Conservation (phyloP, 176 grass and related monocot species). For the Calamus simplicifolius region DNA sequence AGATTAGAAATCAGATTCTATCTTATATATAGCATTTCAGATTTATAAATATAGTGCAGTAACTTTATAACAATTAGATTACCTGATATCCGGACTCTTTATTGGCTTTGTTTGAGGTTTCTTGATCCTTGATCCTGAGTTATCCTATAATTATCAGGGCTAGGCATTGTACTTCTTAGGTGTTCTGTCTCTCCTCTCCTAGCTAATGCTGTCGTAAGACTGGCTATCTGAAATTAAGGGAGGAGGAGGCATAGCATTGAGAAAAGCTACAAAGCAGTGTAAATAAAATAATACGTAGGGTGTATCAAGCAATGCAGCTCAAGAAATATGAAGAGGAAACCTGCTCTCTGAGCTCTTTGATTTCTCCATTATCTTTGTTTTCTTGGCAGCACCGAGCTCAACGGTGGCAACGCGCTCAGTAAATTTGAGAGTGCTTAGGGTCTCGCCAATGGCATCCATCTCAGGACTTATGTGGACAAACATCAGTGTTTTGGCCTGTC, state of each 20-base stretch:
- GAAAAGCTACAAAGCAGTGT: too few relatives aligned
- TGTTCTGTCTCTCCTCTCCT: conserved; percentile 48
- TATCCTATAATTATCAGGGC: conserved; percentile 42
- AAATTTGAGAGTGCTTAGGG: conserved; percentile 83
- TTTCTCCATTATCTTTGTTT: conserved; percentile 74
- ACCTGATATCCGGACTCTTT: conserved; percentile 47
- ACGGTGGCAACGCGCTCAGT: conserved; percentile 77
- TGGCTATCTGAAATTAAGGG: conserved; percentile 46
- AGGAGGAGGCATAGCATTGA: too few relatives aligned
- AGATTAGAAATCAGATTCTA: too few relatives aligned
- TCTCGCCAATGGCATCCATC: conserved; percentile 48
- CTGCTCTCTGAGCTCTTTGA: conserved; percentile 82
- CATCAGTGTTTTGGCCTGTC: conserved; percentile 95
- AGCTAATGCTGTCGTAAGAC: conserved; percentile 60
- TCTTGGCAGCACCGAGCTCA: conserved; percentile 58
- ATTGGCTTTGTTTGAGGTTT: conserved; percentile 34
- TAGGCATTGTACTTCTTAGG: conserved; percentile 34
- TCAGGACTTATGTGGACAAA: conserved; percentile 91
- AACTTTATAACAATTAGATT: conserved; percentile 1
- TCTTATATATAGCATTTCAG: too few relatives aligned
- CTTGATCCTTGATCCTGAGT: conserved; percentile 41
- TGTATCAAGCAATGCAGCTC: conserved; percentile 1
- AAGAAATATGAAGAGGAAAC: conserved; percentile 24
- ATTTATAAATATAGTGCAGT: too few relatives aligned
- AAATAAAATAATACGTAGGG: neutral